phyloP scores from a whole-genome alignment of 169 alveolate genomes.

The Plasmodium berghei region DNA sequence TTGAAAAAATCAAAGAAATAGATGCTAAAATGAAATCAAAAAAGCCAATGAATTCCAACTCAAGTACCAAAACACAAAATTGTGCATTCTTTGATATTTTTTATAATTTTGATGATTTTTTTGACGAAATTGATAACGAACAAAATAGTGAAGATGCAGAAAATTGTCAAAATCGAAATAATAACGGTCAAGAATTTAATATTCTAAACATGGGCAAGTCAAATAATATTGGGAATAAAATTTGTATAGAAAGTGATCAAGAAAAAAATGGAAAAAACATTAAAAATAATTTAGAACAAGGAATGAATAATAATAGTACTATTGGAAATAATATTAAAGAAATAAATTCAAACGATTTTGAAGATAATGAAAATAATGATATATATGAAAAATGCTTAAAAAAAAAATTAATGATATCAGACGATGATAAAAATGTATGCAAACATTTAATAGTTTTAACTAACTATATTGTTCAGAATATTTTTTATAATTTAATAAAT shows the following conservation, averaged over 20 bases:
- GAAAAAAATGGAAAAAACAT: neutral
- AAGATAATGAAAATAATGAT: slow-evolving; percentile 4
- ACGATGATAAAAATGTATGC: slow-evolving; percentile 59
- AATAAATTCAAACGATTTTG: neutral
- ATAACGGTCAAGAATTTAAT: neutral
- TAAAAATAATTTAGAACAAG: neutral
- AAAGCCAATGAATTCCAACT: neutral
- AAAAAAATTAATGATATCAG: slow-evolving; percentile 55
- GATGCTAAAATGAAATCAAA: slow-evolving; percentile 12
- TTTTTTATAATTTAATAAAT: slow-evolving; percentile 62
- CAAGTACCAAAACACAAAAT: neutral
- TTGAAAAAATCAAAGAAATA: slow-evolving; percentile 44
- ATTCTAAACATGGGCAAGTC: neutral
- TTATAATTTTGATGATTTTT: slow-evolving; percentile 49
- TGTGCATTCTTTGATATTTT: slow-evolving; percentile 46
- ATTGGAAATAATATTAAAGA: neutral
- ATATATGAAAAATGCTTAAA: slow-evolving; percentile 47
- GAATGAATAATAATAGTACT: neutral
- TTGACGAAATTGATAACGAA: slow-evolving; percentile 25
- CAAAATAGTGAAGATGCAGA: slow-evolving; percentile 9
- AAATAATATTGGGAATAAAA: neutral
- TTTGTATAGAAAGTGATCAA: neutral
- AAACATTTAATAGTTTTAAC: slow-evolving; percentile 67
- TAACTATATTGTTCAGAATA: slow-evolving; percentile 59
- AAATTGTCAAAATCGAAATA: neutral